phyloP scores from a whole-genome alignment of 768 basidiomycete species.

The Epithele typhae region DNA sequence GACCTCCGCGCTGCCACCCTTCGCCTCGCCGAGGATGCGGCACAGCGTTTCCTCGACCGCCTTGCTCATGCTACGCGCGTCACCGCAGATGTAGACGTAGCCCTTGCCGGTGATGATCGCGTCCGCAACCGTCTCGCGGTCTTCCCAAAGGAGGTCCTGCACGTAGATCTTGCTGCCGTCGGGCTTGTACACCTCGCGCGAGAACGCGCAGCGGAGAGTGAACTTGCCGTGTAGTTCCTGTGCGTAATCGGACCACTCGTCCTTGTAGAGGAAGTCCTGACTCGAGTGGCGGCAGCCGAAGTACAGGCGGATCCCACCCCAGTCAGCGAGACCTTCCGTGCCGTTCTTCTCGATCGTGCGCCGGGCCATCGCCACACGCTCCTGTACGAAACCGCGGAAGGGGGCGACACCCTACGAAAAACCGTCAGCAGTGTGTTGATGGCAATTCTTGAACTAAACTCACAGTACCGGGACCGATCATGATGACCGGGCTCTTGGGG shows the following conservation, averaged over 20 bases:
- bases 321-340: constrained; percentile 86
- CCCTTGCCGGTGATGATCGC: constrained; percentile 92
- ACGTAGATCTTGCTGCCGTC: constrained; percentile 98
- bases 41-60: constrained; percentile 89
- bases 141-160: constrained; percentile 94
- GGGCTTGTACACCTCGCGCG: constrained; percentile 84
- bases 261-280: constrained; percentile 91
- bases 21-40: constrained; percentile 84
- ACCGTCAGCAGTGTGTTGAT: constrained; percentile 7
- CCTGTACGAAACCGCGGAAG: constrained; percentile 98
- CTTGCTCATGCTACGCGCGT: constrained; percentile 95
- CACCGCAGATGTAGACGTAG: constrained; percentile 97
- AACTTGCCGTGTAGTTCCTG: constrained; percentile 91
- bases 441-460: constrained; percentile 30
- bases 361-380: constrained; percentile 92
- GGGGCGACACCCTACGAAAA: constrained; percentile 86
- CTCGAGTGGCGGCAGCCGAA: constrained; percentile 90
- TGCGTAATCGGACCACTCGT: constrained; percentile 89
- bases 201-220: constrained; percentile 84
- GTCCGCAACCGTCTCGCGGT: constrained; percentile 76
- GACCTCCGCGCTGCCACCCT: constrained; percentile 83
- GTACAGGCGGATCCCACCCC: constrained; percentile 93
- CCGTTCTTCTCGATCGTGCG: constrained; percentile 96
- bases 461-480: constrained; percentile 98
- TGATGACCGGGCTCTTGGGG: constrained; percentile 97